Base-by-base conservation (phyloP, 352 stramenopile species). In the Phytophthora colocasiae region DNA sequence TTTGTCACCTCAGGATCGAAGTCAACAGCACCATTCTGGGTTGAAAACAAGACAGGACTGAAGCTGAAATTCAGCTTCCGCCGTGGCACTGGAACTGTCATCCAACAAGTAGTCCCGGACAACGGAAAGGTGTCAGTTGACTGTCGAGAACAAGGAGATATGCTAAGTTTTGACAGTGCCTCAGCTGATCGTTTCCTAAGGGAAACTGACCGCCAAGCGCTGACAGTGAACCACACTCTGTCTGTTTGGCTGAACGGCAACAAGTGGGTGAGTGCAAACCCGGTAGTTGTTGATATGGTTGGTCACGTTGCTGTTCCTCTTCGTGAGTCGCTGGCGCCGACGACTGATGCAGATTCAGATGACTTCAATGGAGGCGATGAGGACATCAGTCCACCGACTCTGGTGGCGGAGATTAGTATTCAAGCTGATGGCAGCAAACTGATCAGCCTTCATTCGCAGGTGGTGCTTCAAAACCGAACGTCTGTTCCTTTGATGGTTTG, bases 1-100 rank as follows among this genome's bases (percentile, higher is more conserved):
- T 94, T 95, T 53, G 87, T 96, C 50, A 94, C 89, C 0, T 92
- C 85, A 3, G 85, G 89, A 6, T 94, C 85, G 6, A 96, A 95
- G 60, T 93, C 87, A 4, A 95, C 85, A 4, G 79, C 89, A 17
- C 89, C 89, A n/a, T 96, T 96, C 49, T 96, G 89, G 89, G 83
- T 96, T 57, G 81, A 95, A 52, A 96, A 96, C 71, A 92, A 89
- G 27, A 94, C 88, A 22, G 89, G 89, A 3, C 79, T 87, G 36
- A 79, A 89, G 14, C 62, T 96, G 10, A 93, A 95, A 50, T 96
- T 95, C 59, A 95, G 87, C 55, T 96, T 96, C 68, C 85, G 87
- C 6, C 87, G 88, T 10, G 89, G 89, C 6, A 83, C 83, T 15
- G 85, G 87, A 6, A 92, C 75, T 52, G 73, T 93, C 4, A 95